phyloP scores from a whole-genome alignment of 768 basidiomycete genomes.

The Dacryopinax spathularia region DNA sequence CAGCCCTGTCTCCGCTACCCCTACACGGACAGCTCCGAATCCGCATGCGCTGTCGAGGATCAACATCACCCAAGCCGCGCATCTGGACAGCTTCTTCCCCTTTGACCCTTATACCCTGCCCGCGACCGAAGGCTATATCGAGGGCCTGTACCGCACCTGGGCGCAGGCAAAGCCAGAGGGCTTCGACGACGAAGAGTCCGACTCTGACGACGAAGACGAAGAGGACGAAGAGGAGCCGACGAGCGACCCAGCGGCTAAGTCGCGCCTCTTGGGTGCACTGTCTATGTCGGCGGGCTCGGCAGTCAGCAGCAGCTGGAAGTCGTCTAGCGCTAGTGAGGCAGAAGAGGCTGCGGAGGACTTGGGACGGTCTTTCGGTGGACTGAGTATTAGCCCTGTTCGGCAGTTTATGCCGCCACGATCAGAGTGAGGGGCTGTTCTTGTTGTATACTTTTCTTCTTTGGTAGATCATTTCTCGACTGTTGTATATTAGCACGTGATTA shows the following conservation, averaged over 20 bases:
- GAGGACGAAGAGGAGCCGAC: conserved; percentile 13
- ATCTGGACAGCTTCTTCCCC: conserved; percentile 90
- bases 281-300: neutral
- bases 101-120: conserved; percentile 95
- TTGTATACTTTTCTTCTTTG: neutral
- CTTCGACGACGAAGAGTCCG: conserved; percentile 51
- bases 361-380: conserved; percentile 55
- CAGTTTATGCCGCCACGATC: neutral
- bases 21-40: neutral
- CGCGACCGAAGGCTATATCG: conserved; percentile 59
- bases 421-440: neutral
- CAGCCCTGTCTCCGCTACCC: conserved; percentile 14
- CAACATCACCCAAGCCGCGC: conserved; percentile 22
- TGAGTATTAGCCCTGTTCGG: conserved; percentile 63
- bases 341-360: conserved; percentile 36
- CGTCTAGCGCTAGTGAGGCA: conserved; percentile 12
- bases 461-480: neutral
- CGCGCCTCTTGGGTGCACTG: neutral
- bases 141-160: conserved; percentile 84
- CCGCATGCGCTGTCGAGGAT: conserved; percentile 2
- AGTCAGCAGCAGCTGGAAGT: neutral
- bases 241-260: conserved; percentile 15
- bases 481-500: neutral
- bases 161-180: conserved; percentile 55
- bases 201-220: conserved; percentile 34